Evolutionary conservation across 2,329 filamentous ascomycete species (phyloP), one percentile per base, ranked within the genome.

Genomic region (Setomelanomma holmii): DNA sequence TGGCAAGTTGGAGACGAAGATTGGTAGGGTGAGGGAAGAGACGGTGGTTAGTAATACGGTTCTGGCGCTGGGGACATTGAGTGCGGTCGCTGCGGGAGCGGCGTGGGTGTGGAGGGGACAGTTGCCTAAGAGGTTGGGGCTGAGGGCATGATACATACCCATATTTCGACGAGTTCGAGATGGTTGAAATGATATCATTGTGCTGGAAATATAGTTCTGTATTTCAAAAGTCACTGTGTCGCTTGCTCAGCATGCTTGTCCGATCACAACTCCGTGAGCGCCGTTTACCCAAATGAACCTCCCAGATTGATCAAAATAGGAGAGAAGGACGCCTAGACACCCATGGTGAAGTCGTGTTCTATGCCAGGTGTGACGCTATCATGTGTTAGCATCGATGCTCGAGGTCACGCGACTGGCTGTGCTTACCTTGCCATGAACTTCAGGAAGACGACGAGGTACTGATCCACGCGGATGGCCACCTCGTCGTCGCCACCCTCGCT

Each of bases 341-440:
- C 90, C 92, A 97, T 97, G 1, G 93, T 98, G 75, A 96, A 97
- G 74, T 98, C 93, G 75, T 97, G 91, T 78, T 98, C 93, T 75
- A 99, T 98, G 41, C 93, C 93, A 5, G 95, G 95, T 14, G 93
- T 98, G 39, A 99, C 95, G 66, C 73, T 95, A 27, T 89, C 87
- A 30, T 80, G 91, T 90, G 75, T 73, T 66, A 74, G 68, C 23
- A 48, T 24, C 33, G 4, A 36, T 91, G 91, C 83, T 84, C n/a
- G 1, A 19, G 2, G 7, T 10, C 17, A 19, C n/a, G 14, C 6
- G 1, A 20, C 19, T 1, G 21, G 35, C 1, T 43, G 8, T 30
- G 45, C 59, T 50, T 67, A 73, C 72, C 80, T 76, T 63, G 79
- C 79, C 79, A 82, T 81, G 70, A 89, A 90, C 84, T 95, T 95